Base-by-base conservation (phyloP, 2,329 filamentous ascomycete species). In the Apiospora kogelbergensis region DNA sequence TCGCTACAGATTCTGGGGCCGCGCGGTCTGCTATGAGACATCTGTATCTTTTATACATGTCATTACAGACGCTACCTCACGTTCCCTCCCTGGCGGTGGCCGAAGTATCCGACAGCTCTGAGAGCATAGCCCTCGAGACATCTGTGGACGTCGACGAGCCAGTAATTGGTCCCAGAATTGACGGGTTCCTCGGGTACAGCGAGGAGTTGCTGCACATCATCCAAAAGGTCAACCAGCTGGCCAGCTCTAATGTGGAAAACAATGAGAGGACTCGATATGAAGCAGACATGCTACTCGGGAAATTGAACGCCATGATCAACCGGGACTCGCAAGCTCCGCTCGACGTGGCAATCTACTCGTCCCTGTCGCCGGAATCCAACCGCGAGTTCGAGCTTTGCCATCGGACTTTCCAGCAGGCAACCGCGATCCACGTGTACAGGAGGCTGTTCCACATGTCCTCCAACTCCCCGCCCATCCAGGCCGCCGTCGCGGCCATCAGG, bases 131-230 rank as follows among this genome's bases (percentile, higher is more conserved):
- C 13, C 4, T 42, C 2, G 37, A 65, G n/a, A 11, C 30, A 0
- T 11, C 30, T 26, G 6, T 10, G 7, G 30, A 6, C 6, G 33
- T 2, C 60, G 70, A 33, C 26, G 22, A 40, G 7, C 26, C 63
- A 17, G n/a, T 37, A 17, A 24, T 41, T 42, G 46, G 46, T 15
- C 45, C 41, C 42, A 63, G 7, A 33, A 74, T 74, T 6, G 73
- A 74, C 46, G 73, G 73, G 1, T 74, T 74, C 30, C 69, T 74
- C 3, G 73, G 73, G 10, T 74, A 74, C 69, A 73, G 71, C 48
- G 71, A 69, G 40, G 73, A 74, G 63, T 67, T 74, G 33, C 65
- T 74, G 0, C 65, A 73, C 65, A 53, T 74, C 33, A 63, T 74
- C 46, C 73, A 73, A 24, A 68, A 72, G 11, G 71, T 74, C 48